Evolutionary conservation across 192 early-diverging fungal species (phyloP).

Genomic region (Podila horticola): DNA sequence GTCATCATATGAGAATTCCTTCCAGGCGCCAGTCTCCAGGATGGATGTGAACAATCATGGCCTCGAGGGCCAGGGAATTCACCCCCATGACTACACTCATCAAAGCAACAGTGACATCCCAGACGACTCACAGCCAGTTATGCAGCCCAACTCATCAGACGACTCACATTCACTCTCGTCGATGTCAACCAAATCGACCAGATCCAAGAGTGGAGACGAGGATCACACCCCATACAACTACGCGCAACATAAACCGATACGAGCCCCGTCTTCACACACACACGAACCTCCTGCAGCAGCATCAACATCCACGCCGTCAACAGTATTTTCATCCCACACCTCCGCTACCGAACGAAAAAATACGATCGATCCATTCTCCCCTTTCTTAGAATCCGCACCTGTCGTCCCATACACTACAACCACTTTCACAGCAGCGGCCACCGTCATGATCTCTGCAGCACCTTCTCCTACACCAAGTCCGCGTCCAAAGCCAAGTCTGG

Average conservation of each 20-base stretch:
- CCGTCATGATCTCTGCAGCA: background rate
- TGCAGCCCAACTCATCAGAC: constrained; percentile 38
- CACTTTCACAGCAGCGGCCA: background rate
- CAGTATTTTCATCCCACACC: background rate
- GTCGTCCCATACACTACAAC: background rate
- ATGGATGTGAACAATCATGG: background rate
- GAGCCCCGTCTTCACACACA: background rate
- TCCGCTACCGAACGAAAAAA: too few relatives aligned
- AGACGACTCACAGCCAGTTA: constrained; percentile 7
- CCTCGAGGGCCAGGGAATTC: background rate
- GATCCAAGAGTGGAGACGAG: background rate
- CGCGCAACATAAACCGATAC: background rate
- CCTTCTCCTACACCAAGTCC: background rate
- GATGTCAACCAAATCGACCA: background rate
- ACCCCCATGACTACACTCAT: background rate
- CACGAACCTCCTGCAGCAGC: background rate
- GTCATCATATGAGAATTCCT: too few relatives aligned
- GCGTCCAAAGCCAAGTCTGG: constrained; percentile 13
- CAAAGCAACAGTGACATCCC: background rate
- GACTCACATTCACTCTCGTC: constrained; percentile 25
- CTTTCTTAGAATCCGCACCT: background rate
- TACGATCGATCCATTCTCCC: background rate
- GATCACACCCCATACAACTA: background rate
- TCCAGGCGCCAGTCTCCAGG: background rate
- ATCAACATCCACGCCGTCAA: background rate